Base-by-base conservation (phyloP, 2,329 filamentous ascomycete genomes). In the Grosmannia serpens region DNA sequence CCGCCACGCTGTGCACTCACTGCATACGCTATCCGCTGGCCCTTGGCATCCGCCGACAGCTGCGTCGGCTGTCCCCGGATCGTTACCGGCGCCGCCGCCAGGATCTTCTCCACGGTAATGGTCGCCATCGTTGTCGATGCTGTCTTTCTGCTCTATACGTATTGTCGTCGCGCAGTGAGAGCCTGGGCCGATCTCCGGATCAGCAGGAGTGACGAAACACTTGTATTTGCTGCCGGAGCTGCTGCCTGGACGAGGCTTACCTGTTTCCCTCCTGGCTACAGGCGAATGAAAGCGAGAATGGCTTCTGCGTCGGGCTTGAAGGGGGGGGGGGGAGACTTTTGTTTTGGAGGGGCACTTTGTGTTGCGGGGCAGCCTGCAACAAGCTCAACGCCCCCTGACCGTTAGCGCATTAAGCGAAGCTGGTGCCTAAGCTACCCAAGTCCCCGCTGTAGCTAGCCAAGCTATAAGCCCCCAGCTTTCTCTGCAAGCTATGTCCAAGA, bases 21-120 rank as follows among this genome's bases (percentile, higher is more conserved):
- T 61, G 92, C 90, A 73, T 99, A 99, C 60, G 90, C 88, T 74
- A 99, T 86, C 64, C 89, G 84, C 75, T 96, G 87, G 64, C 94
- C 92, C 73, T 95, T 96, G 62, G 86, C 75, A 72, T 97, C 92
- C 50, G 85, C 82, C 44, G 90, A 95, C 55, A 99, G 85, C 69
- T 89, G 89, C 15, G 92, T 96, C 60, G 92, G 87, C 70, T 91
- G 87, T 60, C 91, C 92, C 64, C 94, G 84, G 59, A 83, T 84
- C 31, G 92, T 96, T 58, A 83, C 84, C 57, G 94, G 94, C 63
- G 87, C 83, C 33, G 94, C 87, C 52, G 91, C 94, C 72, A 95
- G 87, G 67, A 95, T 92, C 70, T 80, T 81, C 61, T 83, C 76
- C 65, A 85, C 73, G 52, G 74, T 74, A 66, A 86, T 78, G 58